phyloP scores from a whole-genome alignment of 306 rosid species.

The Elaeagnus macrophylla region DNA sequence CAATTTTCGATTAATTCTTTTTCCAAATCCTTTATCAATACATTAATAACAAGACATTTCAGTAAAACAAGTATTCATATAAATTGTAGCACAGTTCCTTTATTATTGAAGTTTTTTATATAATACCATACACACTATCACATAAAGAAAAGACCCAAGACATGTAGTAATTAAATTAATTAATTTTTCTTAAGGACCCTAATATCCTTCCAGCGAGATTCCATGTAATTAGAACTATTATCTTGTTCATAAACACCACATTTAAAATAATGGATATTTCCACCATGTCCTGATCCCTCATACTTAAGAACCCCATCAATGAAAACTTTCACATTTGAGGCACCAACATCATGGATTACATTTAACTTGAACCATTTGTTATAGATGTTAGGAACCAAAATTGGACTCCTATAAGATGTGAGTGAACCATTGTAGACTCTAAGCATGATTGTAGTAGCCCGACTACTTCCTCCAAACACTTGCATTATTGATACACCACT shows the following conservation, averaged over 20 bases:
- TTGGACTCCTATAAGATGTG: constrained; percentile 16
- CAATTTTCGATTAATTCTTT: no score
- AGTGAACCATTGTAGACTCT: constrained; percentile 31
- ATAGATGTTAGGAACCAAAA: constrained; percentile 25
- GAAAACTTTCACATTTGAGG: constrained; percentile 16
- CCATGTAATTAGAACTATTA: constrained; percentile 17
- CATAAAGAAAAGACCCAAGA: no score
- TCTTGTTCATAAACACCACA: constrained; percentile 22
- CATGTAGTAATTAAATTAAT: no score
- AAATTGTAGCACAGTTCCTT: no score
- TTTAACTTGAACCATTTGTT: constrained; percentile 38
- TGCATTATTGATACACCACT: constrained; percentile 35
- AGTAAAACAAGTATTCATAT: no score
- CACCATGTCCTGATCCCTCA: constrained; percentile 1
- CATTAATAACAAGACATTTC: no score
- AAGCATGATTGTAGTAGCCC: constrained; percentile 35
- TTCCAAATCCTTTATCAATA: no score
- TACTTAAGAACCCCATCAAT: constrained; percentile 12
- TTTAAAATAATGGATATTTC: constrained; percentile 11
- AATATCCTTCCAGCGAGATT: constrained; percentile 19
- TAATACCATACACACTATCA: no score
- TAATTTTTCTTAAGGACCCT: constrained; percentile 5
- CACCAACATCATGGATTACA: constrained; percentile 32
- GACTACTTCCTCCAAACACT: constrained; percentile 2
- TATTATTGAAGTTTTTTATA: no score